Evolutionary conservation across 495 filamentous ascomycete species (phyloP), one percentile per base, ranked within the genome.

Genomic region (Hamigera avellanea): DNA sequence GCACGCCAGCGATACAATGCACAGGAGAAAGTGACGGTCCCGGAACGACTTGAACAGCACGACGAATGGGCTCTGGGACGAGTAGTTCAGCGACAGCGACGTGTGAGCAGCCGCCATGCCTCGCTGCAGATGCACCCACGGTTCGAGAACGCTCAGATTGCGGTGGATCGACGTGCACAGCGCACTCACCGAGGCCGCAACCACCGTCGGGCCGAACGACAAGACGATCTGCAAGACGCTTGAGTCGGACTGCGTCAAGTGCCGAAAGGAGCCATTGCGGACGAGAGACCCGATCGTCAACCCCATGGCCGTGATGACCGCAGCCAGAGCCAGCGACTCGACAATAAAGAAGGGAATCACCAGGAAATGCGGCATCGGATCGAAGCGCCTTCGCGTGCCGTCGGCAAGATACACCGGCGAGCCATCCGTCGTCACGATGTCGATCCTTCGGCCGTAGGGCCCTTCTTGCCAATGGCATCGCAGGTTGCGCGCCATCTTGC

Each of bases 61-160:
- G 2, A 46, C 45, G 37, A 56, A 51, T 0, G 61, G 61, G 26
- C 48, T 64, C 18, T 64, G 61, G 0, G 56, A 56, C 0, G 58
- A 46, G 35, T 64, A 64, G 26, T 64, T 64, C 35, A 62, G 43
- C 4, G 54, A 59, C 18, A 64, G 29, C 1, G 61, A 64, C 1
- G 42, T 35, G 6, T 40, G 39, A 7, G 53, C 53, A 1, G 43
- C 36, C 0, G 54, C 61, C 43, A 54, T 53, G 8, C 61, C 61
- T 6, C 61, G 48, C 33, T 64, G 61, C n/a, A 64, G 50, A 31
- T 64, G 61, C 9, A 64, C 61, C 61, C 61, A 64, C 6, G 61
- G 61, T 41, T 64, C 61, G 9, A 64, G 47, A n/a, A 64, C 50
- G 16, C 53, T 59, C 16, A 64, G 40, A 26, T 64, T 62, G 1